Evolutionary conservation across 75 land plant genomes (phyloP), one percentile per base, ranked within the genome.

Genomic region (Pinus taeda): DNA sequence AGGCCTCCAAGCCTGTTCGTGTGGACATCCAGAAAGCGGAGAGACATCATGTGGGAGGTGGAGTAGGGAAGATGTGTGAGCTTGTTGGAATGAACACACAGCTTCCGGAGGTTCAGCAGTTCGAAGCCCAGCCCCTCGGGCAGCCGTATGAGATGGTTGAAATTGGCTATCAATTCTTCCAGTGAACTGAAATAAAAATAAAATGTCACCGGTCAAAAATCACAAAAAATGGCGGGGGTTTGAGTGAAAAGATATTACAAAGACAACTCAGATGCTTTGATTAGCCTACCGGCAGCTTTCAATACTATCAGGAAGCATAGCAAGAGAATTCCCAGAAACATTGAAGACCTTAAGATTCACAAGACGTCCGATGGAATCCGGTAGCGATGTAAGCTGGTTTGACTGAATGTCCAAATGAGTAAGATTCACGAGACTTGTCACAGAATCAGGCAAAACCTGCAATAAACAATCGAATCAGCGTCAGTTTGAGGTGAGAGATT

Each of bases 61-160:
- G 97, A 92, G 30, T 66, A 75, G 2, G 95, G 95, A 15, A 94
- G 90, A 79, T 63, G 76, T 11, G 12, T 67, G 2, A 94, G 81
- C 72, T 86, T 90, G 86, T 94, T 94, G 57, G 88, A 91, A 64
- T 92, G 91, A 15, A 92, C 89, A 49, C 85, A 80, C 7, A 94
- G 91, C 79, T 79, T 90, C 73, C 71, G 76, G 1, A 94, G 85
- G 66, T 85, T 86, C 11, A n/a, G 37, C 56, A 94, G 80, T 70
- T 89, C 87, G 66, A 79, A 84, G 3, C 97, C 97, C 33, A 94
- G 81, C 42, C 75, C 84, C 36, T 90, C 85, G 18, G 93, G 95
- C 3, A 87, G 85, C 65, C 29, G 61, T 0, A 71, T 83, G 67
- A 93, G 84, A 70, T 91, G 80, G 79, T 93, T 93, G 88, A 93